These are phyloP conservation scores for Mycena galericulata DNA, from an alignment of 768 basidiomycete genomes.

Conservation along the genomic window DNA sequence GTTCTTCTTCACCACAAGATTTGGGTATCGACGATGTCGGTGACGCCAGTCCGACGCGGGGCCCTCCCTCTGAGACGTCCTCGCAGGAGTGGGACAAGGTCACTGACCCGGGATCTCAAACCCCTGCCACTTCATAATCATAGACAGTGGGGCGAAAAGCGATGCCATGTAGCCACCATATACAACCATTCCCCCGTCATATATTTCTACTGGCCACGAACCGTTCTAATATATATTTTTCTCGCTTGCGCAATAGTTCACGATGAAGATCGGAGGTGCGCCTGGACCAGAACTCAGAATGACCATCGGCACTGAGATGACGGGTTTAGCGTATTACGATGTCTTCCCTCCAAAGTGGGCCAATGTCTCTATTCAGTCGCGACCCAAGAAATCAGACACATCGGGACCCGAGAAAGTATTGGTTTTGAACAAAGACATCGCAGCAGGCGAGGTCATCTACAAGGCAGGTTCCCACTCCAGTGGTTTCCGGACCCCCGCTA, in stretches of 20 bases:
- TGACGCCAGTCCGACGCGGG: conserved; percentile 69
- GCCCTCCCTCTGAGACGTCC: conserved; percentile 86
- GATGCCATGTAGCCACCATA: conserved; percentile 33
- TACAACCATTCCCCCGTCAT: conserved; percentile 19
- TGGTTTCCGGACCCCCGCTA: neutral
- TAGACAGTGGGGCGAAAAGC: conserved; percentile 32
- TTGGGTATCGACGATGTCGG: conserved; percentile 60
- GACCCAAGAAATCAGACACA: conserved; percentile 37
- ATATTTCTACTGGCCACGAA: conserved; percentile 31
- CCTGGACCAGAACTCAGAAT: conserved; percentile 19
- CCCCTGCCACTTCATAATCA: conserved; percentile 52
- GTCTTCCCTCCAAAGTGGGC: conserved; percentile 79
- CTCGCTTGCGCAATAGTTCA: conserved; percentile 22
- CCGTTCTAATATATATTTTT: conserved; percentile 36
- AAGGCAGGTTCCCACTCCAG: conserved; percentile 56
- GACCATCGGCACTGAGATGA: conserved; percentile 31
- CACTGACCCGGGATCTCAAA: conserved; percentile 77
- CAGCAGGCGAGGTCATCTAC: conserved; percentile 81
- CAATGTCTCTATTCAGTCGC: conserved; percentile 72
- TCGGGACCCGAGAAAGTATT: conserved; percentile 63
- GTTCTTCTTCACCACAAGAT: conserved; percentile 65
- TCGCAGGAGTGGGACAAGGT: conserved; percentile 93
- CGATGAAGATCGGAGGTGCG: conserved; percentile 29
- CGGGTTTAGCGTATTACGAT: conserved; percentile 75
- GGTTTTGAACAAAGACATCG: conserved; percentile 74